Evolutionary conservation across 768 basidiomycete species (phyloP).

Genomic region (Boletus rubropictus): DNA sequence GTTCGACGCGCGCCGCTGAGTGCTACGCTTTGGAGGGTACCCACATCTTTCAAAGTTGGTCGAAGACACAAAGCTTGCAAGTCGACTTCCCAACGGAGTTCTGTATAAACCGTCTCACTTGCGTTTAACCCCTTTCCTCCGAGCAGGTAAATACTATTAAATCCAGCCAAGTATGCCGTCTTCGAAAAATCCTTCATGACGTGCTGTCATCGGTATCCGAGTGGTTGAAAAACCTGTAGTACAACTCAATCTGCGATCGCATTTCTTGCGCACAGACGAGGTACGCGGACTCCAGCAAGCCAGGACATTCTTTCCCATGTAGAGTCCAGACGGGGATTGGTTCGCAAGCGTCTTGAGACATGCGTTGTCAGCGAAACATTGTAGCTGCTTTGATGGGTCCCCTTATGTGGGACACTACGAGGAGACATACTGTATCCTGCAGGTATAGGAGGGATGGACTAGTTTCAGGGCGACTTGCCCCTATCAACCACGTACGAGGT

Average conservation of each 20-base stretch:
- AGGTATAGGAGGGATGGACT: constrained; percentile 46
- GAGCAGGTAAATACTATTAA: constrained; percentile 57
- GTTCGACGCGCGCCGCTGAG: neutral
- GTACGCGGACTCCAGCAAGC: constrained; percentile 30
- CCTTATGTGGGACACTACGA: constrained; percentile 77
- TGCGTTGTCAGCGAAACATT: constrained; percentile 50
- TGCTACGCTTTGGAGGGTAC: constrained; percentile 39
- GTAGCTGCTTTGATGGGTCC: constrained; percentile 68
- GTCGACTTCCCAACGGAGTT: constrained; percentile 19
- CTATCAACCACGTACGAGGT: neutral
- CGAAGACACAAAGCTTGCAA: constrained; percentile 66
- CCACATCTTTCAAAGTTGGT: constrained; percentile 64
- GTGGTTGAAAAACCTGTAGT: constrained; percentile 66
- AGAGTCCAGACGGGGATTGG: constrained; percentile 76
- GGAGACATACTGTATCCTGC: constrained; percentile 83
- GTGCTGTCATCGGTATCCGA: constrained; percentile 64
- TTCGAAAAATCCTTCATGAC: constrained; percentile 54
- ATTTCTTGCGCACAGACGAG: constrained; percentile 69
- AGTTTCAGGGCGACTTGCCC: neutral
- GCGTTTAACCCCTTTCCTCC: constrained; percentile 62
- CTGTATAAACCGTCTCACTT: neutral
- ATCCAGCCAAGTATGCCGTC: constrained; percentile 50
- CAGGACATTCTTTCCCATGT: neutral
- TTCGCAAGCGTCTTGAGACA: constrained; percentile 80
- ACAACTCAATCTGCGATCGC: constrained; percentile 66